phyloP scores from a whole-genome alignment of 2,329 filamentous ascomycete genomes.

The Neofusicoccum laricinum region DNA sequence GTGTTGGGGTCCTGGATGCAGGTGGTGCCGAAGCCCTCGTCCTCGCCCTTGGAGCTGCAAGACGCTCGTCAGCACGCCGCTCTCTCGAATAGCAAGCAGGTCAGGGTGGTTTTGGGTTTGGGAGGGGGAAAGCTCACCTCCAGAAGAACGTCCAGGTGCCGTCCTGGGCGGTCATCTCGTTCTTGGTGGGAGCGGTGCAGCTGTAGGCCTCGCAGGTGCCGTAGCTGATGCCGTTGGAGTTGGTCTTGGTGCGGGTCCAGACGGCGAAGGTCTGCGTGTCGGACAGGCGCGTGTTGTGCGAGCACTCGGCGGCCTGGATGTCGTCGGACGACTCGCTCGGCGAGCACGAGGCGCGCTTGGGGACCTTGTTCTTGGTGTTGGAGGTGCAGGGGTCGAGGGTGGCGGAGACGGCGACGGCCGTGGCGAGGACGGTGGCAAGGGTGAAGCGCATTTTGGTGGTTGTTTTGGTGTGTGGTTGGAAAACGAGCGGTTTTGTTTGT shows the following conservation, averaged over 20 bases:
- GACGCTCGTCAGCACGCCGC: too few species aligned
- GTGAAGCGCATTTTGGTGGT: neutral
- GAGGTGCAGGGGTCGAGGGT: slow-evolving; percentile 37
- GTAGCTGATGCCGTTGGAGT: slow-evolving; percentile 43
- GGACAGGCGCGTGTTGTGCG: slow-evolving; percentile 39
- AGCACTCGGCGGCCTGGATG: slow-evolving; percentile 45
- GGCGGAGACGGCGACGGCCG: slow-evolving; percentile 23
- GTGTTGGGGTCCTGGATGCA: slow-evolving; percentile 27
- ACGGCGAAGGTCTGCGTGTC: slow-evolving; percentile 39
- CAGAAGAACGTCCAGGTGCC: slow-evolving; percentile 15
- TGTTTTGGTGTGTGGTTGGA: neutral
- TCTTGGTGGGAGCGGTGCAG: neutral
- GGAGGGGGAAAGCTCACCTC: neutral
- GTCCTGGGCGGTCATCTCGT: neutral
- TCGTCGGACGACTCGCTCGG: slow-evolving; percentile 32
- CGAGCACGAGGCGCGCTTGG: slow-evolving; percentile 20
- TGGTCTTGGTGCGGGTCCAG: slow-evolving; percentile 39
- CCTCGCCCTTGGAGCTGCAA: slow-evolving; percentile 20
- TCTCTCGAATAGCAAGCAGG: too few species aligned
- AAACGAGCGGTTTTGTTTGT: neutral
- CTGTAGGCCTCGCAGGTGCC: slow-evolving; percentile 37
- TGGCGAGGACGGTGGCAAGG: slow-evolving; percentile 19
- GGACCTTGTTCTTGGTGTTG: slow-evolving; percentile 37
- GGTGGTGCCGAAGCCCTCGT: slow-evolving; percentile 24
- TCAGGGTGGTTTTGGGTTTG: slow-evolving; percentile 17